Base-by-base conservation (phyloP, 2,329 filamentous ascomycete genomes). In the Mollisiaceae sp. region DNA sequence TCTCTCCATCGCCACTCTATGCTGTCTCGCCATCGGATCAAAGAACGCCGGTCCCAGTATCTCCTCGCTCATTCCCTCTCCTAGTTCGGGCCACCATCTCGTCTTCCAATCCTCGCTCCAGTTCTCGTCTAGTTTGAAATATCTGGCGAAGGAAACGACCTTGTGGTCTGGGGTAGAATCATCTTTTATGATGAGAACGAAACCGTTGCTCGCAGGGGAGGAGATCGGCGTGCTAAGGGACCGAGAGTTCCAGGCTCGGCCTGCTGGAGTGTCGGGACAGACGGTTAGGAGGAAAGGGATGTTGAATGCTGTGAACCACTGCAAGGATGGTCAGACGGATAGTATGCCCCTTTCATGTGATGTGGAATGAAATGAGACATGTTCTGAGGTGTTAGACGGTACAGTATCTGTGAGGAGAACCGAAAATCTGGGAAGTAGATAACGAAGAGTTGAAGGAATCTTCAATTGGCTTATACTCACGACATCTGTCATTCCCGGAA, bases 11-110 rank as follows among this genome's bases (percentile, higher is more conserved):
- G 58, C 55, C 20, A 22, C 54, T 11, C 32, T 15, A 62, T 66
- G 66, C 47, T 68, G 66, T 32, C 52, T 64, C 14, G 39, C 50
- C 66, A 68, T 66, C 47, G 58, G 60, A 27, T n/a, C 41, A 24
- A 68, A 65, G 38, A 66, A 64, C 14, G 2, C 38, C 2, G 50
- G 18, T 2, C 55, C 63, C 14, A 68, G 1, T 1, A 47, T 27
- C n/a, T 68, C 60, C 24, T 60, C 38, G 12, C 1, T 45, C 59
- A 68, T 60, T 4, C 58, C 66, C 39, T 61, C 52, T 3, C 38
- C 38, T 12, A 64, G 18, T 20, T 47, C 47, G 1, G 18, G 32
- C 20, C 45, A 47, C 60, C 61, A 63, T 38, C 63, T 50, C 20
- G n/a, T 38, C 14, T 57, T 55, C 64, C 60, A 65, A 27, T 68